A percentile compares a stretch with the other conserved stretches of the same genome.
phyloP scores from a whole-genome alignment of 139 green algal species.

The Protoeuglena noctilucae region DNA sequence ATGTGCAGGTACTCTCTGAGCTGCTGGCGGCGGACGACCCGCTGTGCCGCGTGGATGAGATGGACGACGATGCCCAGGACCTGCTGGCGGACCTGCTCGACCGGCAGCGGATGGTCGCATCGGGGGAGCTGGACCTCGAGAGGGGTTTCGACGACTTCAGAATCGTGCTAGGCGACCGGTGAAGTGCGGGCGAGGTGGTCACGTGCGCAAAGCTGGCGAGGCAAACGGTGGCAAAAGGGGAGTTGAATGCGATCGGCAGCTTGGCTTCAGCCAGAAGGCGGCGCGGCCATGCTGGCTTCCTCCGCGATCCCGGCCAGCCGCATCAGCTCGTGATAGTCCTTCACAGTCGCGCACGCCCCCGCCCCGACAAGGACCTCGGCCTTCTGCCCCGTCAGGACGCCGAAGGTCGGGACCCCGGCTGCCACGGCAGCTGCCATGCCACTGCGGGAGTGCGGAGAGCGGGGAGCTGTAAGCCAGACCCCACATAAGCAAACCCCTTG shows the following conservation, averaged over 20 bases:
- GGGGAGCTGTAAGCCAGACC: too few species aligned
- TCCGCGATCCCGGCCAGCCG: too few species aligned
- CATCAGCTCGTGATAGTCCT: conserved; percentile 26
- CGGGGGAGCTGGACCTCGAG: conserved; percentile 4
- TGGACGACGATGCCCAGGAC: neutral
- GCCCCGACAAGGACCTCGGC: conserved; percentile 21
- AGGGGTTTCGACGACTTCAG: conserved; percentile 6
- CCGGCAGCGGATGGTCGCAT: conserved; percentile 3
- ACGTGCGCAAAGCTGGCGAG: too few species aligned
- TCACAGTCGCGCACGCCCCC: conserved; percentile 20
- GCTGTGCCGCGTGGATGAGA: neutral
- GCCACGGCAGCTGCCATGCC: conserved; percentile 31
- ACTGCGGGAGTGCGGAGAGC: too few species aligned
- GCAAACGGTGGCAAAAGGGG: too few species aligned
- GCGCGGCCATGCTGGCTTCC: too few species aligned
- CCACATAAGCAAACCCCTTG: too few species aligned
- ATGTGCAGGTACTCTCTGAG: neutral
- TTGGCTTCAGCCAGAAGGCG: too few species aligned
- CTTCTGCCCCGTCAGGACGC: conserved; percentile 37
- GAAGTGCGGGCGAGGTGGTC: too few species aligned
- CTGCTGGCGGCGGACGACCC: conserved; percentile 4
- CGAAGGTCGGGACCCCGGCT: conserved; percentile 31
- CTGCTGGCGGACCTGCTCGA: conserved; percentile 2
- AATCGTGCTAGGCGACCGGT: conserved; percentile 1
- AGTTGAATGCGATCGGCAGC: too few species aligned